phyloP scores from a whole-genome alignment of 1,139 yeast species.

The Yamadazyma membranifaciens region DNA sequence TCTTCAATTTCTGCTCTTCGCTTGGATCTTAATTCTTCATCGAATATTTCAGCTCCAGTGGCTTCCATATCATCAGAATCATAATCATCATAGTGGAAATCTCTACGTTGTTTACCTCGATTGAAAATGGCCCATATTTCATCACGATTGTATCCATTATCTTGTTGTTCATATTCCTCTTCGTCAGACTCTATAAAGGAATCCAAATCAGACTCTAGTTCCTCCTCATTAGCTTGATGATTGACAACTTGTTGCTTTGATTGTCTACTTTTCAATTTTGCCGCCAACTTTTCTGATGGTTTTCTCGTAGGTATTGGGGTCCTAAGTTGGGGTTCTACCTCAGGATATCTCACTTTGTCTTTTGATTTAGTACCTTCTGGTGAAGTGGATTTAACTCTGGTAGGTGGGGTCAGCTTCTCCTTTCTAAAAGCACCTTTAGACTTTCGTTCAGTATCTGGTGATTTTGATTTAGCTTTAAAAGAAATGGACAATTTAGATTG shows the following conservation, averaged over 20 bases:
- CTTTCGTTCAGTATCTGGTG: conserved; percentile 11
- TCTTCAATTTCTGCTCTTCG: conserved; percentile 65
- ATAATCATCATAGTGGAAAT: conserved; percentile 52
- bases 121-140: conserved; percentile 89
- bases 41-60: conserved; percentile 80
- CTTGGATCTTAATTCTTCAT: conserved; percentile 72
- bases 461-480: conserved; percentile 30
- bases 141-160: conserved; percentile 64
- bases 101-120: conserved; percentile 53
- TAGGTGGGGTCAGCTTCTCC: neutral
- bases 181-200: conserved; percentile 60
- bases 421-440: neutral
- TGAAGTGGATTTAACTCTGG: neutral
- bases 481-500: conserved; percentile 39
- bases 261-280: conserved; percentile 19
- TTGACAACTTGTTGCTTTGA: conserved; percentile 9
- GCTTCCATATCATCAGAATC: conserved; percentile 88
- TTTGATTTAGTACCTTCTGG: neutral
- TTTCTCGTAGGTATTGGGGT: conserved; percentile 27
- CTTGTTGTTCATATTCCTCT: conserved; percentile 33
- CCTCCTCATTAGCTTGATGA: neutral
- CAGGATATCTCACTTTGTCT: conserved; percentile 5
- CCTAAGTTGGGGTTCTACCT: conserved; percentile 10
- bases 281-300: conserved; percentile 21
- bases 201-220: conserved; percentile 34